A percentile compares a stretch with the other conserved stretches of the same genome.
phyloP scores from a whole-genome alignment of 331 rosid species.

The Spiraea crenata region DNA sequence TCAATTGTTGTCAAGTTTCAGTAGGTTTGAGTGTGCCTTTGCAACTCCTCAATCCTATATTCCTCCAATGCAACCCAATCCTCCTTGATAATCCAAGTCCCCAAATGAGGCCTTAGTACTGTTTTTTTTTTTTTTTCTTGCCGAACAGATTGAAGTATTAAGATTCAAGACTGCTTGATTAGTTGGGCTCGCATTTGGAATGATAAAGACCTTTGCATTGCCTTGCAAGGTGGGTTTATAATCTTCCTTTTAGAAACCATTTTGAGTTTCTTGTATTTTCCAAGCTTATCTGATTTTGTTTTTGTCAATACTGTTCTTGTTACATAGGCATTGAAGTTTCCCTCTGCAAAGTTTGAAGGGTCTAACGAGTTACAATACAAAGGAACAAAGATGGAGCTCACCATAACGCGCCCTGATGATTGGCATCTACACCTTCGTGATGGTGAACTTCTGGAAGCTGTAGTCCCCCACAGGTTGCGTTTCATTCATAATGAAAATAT shows the following conservation, averaged over 20 bases:
- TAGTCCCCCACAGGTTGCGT: conserved; percentile 69
- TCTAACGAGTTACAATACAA: conserved; percentile 23
- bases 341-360: conserved; percentile 30
- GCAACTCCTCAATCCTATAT: too few relatives aligned
- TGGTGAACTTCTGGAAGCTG: conserved; percentile 74
- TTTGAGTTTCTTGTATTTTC: background rate
- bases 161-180: background rate
- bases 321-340: conserved; percentile 32
- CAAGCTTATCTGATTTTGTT: background rate
- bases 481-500: background rate
- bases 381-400: conserved; percentile 68
- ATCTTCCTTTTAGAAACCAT: background rate
- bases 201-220: conserved; percentile 4
- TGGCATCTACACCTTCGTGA: conserved; percentile 99
- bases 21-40: too few relatives aligned
- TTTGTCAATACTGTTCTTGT: background rate
- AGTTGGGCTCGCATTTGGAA: background rate
- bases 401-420: conserved; percentile 83
- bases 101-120: too few relatives aligned
- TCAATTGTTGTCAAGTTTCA: too few relatives aligned
- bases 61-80: too few relatives aligned
- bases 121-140: background rate
- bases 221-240: conserved; percentile 11
- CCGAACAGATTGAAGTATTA: background rate
- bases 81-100: too few relatives aligned